Base-by-base conservation (phyloP, 2,329 filamentous ascomycete species). In the Purpureocillium takamizusanense region DNA sequence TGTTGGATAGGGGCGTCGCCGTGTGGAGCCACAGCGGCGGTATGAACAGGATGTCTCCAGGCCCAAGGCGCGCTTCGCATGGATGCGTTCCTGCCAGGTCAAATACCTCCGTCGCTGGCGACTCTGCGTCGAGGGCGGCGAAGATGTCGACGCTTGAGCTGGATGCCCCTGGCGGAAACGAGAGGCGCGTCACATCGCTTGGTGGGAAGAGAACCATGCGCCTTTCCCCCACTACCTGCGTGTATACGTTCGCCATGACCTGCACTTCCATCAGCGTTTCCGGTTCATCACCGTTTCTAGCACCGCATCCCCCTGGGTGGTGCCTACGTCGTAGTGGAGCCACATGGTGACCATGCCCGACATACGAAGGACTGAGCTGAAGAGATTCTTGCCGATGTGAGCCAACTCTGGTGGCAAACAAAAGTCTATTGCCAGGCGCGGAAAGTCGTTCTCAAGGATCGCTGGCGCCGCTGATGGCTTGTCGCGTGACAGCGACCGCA, bases 201-300 rank as follows among this genome's bases (percentile, higher is more conserved):
- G 89, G 88, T 1, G 86, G 86, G 55, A 87, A 95, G 2, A 95
- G 69, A 4, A 86, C 60, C 41, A 94, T 69, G 21, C 74, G 72
- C 54, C 92, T 94, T 1, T 72, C 70, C 4, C 88, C 87, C 29
- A 66, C 63, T 37, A 94, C 72, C 54, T 95, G 88, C 51, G 81
- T 87, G 43, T 92, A 81, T 4, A 94, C 69, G 51, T 94, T 95
- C 36, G 86, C 85, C 73, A 94, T 88, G 13, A 92, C 86, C 74
- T 84, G 41, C 35, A 28, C 2, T 13, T 12, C 46, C 33, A 35
- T 37, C 29, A 8, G n/a, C n/a, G n/a, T 25, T 25, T 25, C 21
- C 21, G 21, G 10, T 25, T 35, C 12, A n/a, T 21, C 39, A 29
- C 30, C 35, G n/a, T 27, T 18, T 15, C 34, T 23, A 33, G 35